Conservation (phyloP, 1,284 basidiomycete genomes). For the Tilletia horrida region DNA sequence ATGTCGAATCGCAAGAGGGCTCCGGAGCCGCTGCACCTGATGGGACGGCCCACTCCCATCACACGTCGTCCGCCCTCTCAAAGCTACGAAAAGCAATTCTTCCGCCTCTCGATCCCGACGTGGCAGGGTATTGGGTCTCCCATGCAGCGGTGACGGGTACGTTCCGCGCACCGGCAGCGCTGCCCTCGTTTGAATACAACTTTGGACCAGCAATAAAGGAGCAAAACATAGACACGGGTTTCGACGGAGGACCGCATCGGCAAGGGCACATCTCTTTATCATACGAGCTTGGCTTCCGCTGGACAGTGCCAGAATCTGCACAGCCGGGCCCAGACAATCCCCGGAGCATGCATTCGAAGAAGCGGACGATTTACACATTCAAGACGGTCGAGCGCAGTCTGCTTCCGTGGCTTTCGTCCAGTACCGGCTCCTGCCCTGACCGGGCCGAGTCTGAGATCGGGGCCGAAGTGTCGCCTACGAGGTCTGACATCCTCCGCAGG, state of each 20-base stretch:
- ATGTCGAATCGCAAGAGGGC: background rate
- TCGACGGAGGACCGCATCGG: background rate
- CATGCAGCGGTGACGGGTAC: background rate
- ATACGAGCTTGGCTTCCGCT: background rate
- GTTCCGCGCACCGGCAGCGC: slow-evolving; percentile 1
- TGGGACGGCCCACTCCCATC: background rate
- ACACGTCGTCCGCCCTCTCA: background rate
- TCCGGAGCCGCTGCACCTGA: background rate
- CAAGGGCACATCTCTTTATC: background rate
- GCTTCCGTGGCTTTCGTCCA: slow-evolving; percentile 2
- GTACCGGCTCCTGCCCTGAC: slow-evolving; percentile 3
- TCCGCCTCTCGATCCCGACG: background rate
- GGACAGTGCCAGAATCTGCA: background rate
- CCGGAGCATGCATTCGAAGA: background rate
- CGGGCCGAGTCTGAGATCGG: background rate
- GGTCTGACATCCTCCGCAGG: background rate
- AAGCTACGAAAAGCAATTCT: background rate
- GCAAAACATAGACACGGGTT: background rate
- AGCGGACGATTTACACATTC: background rate
- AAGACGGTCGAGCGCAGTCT: slow-evolving; percentile 8
- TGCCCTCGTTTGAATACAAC: background rate
- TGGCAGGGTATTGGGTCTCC: background rate
- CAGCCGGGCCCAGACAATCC: slow-evolving; percentile 1
- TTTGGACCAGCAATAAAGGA: background rate
- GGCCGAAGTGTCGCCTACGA: background rate